A percentile compares a stretch with the other conserved stretches of the same genome.
phyloP scores from a whole-genome alignment of 345 rosid genomes.

The Gossypioides kirkii region DNA sequence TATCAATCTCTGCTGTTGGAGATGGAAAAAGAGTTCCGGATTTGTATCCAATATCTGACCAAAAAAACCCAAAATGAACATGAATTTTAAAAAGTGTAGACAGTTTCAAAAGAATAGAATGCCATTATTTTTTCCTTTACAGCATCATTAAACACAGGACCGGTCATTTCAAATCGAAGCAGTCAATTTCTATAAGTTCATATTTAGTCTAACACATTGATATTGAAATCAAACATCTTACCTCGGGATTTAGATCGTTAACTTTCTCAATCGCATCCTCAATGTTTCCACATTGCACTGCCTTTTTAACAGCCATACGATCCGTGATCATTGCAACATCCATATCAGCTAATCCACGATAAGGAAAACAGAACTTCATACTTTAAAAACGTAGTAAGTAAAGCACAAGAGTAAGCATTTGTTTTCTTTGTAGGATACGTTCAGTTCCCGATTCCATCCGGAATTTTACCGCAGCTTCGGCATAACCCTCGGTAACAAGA shows the following conservation, averaged over 20 bases:
- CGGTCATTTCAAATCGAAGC: not conserved
- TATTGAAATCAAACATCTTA: not conserved
- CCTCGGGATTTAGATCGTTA: slow-evolving; percentile 1
- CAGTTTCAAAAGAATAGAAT: not conserved
- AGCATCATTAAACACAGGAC: not conserved
- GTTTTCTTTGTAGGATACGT: slow-evolving; percentile 52
- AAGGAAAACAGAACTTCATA: slow-evolving; percentile 27
- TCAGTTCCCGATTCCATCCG: slow-evolving; percentile 86
- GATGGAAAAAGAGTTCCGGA: slow-evolving; percentile 94
- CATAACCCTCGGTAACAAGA: slow-evolving; percentile 93
- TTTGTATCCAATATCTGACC: slow-evolving; percentile 82
- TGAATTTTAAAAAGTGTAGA: not conserved
- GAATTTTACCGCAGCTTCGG: slow-evolving; percentile 87
- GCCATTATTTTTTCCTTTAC: not conserved
- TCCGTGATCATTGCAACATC: slow-evolving; percentile 91
- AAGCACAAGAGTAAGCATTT: not conserved
- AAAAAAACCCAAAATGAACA: not conserved
- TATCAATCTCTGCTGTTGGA: slow-evolving; percentile 91
- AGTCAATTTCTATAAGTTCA: not conserved
- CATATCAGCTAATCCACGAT: slow-evolving; percentile 72
- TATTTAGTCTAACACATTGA: not conserved
- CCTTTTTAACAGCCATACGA: slow-evolving; percentile 95
- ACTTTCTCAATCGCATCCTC: slow-evolving; percentile 86
- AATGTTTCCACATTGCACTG: slow-evolving; percentile 88
- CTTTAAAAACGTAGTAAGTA: not conserved